Base-by-base conservation (phyloP, 2,329 filamentous ascomycete genomes). In the Sordariomycetes sp. region DNA sequence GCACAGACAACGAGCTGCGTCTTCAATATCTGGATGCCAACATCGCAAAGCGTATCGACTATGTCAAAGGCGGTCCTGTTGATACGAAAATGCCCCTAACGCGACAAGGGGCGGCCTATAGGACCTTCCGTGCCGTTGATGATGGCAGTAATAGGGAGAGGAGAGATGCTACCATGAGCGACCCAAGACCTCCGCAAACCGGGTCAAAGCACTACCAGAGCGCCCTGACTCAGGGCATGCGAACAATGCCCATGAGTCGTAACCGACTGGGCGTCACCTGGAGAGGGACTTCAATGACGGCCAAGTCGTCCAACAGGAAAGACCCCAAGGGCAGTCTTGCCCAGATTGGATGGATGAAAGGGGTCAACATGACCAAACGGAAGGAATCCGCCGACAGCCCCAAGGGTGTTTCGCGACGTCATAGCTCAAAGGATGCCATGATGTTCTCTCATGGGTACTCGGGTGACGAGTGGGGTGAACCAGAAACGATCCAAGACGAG, bases 31-130 rank as follows among this genome's bases (percentile, higher is more conserved):
- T 91, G 22, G 81, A 89, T 48, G 74, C 82, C 1, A 75, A 83
- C 28, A 75, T 85, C 34, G 75, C 94, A 1, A 76, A 82, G 59
- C 77, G 81, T 1, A 86, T 95, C 18, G 90, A 89, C 3, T 88
- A 89, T 67, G 76, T 83, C 53, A 90, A 86, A 67, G 90, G 89
- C 4, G 79, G 77, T 56, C 78, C 79, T 3, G 81, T 86, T 22
- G 79, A 79, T 7, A 83, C 83, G 46, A 85, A 81, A 34, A 73
- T 92, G 11, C 86, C 82, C 57, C 74, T 92, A 50, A 96, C 91
- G 14, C 83, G 92, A n/a, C 86, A 86, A 68, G 91, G 91, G 12
- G 90, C 92, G 6, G 75, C 80, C 2, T 97, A 97, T 74, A 89
- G 88, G 69, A 93, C 89, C 0, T 97, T 93, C 66, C 85, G 89